Percentiles rank a stretch among this genome's conserved stretches.
Evolutionary conservation across 805 yeast genomes (phyloP).

Genomic region (Candida multigemmis): DNA sequence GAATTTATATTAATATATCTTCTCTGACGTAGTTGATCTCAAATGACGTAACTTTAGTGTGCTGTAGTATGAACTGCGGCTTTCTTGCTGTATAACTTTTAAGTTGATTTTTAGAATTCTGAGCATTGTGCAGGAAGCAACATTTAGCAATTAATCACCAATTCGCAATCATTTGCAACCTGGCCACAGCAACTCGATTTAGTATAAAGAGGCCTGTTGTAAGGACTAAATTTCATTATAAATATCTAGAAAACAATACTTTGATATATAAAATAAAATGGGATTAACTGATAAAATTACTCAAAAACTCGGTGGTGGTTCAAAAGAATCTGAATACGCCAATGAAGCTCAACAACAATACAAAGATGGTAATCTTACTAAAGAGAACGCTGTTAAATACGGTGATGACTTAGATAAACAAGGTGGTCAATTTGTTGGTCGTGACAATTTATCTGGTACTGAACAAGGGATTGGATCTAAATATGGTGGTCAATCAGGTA

Average conservation of each 20-base stretch:
- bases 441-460: conserved; percentile 15
- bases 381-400: conserved; percentile 18
- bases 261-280: conserved; percentile 10
- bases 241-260: not conserved
- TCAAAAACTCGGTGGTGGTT: conserved; percentile 17
- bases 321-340: conserved; percentile 9
- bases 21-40: too few species aligned
- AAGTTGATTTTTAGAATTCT: too few species aligned
- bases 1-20: too few species aligned
- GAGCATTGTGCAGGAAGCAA: too few species aligned
- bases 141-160: too few species aligned
- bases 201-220: not conserved
- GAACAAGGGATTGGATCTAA: conserved; percentile 21
- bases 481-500: conserved; percentile 7
- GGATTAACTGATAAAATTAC: conserved; percentile 29
- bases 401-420: conserved; percentile 12
- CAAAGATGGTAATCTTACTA: conserved; percentile 18
- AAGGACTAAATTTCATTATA: not conserved
- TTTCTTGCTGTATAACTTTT: too few species aligned
- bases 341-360: conserved; percentile 18
- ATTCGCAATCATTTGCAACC: not conserved
- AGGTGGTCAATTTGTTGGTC: conserved; percentile 10
- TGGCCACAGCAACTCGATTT: not conserved
- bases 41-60: too few species aligned
- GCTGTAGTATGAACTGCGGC: too few species aligned